Evolutionary conservation across 352 stramenopile species (phyloP), one percentile per base, ranked within the genome.

Genomic region (Globisporangium recalcitrans): DNA sequence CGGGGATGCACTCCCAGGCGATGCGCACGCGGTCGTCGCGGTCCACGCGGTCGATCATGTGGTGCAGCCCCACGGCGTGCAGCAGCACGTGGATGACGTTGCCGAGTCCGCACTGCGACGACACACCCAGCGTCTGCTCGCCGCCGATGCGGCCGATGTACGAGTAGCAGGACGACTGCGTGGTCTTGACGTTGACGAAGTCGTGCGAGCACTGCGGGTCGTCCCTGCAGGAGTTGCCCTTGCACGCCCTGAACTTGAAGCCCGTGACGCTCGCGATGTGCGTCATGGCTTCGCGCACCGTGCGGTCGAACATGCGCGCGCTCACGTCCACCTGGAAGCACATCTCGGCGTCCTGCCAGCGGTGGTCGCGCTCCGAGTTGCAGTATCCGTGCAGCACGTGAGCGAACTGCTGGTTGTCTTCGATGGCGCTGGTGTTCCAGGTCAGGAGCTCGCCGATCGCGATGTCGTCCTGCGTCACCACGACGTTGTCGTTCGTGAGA

Each of bases 61-160:
- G 86, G 52, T 80, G 82, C 34, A 95, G 63, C 5, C 84, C 82
- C 5, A 93, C 60, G 4, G 77, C 72, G 63, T 95, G 86, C 32
- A 95, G 66, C 21, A 95, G 55, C 55, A 93, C 80, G 68, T 93
- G 86, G 42, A 93, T 79, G 22, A 91, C 51, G 65, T 93, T 95
- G n/a, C 82, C 86, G 16, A 74, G 58, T 1, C 81, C 79, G 47
- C 84, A 95, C 24, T 90, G 75, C 11, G 63, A 64, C n/a, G 82
- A 93, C 16, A 93, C 62, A 4, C 82, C 86, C 1, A 93, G 73
- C 36, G 63, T 51, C 60, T 93, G 85, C 0, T 68, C 56, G 0
- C 83, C 83, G 31, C 83, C 83, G n/a, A 93, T 77, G 44, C 83
- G 85, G 0, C 85, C 85, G 11, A 94, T 74, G 56, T 86, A 92